Evolutionary conservation across 257 asterid genomes (phyloP), one percentile per base, ranked within the genome.

Genomic region (Knoxia roxburghii): DNA sequence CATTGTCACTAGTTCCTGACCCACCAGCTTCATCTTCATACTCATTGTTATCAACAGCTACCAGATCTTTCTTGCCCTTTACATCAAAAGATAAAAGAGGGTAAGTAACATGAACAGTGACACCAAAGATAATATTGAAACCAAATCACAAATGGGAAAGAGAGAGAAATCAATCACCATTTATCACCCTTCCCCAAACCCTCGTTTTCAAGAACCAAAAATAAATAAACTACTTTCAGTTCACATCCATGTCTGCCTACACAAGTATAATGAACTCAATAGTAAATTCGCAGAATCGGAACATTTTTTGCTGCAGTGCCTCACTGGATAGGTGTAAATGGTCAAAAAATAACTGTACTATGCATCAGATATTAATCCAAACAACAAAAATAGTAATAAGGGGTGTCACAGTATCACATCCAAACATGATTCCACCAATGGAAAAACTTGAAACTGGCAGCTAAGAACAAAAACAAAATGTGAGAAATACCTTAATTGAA

Each of bases 1-100:
- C 96, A 32, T 84, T 80, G 30, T 83, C 99, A 69, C 90, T 89
- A 37, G 76, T 58, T 48, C 76, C 74, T 20, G 72, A 61, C 70
- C 78, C 91, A 67, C 85, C 85, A 76, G 78, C 83, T 77, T 80
- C 92, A 61, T 80, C 86, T 57, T 80, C 95, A 69, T 72, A 67
- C 71, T 88, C 96, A 72, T 78, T 76, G 69, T 83, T 83, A 74
- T 94, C 95, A 72, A 90, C 93, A 65, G 87, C 95, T 67, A 83
- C 87, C 18, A 94, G 90, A 43, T 87, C 95, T 70, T 94, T 83
- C 85, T 83, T 87, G 24, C 80, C 98, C 99, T 94, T 76, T 60
- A 29, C 64, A 21, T 23, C 67, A 63, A 54, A n/a, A 57, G 13
- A 35, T 62, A 67, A 6, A 15, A 64, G n/a, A 51, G 40, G 40